Evolutionary conservation across 2,329 filamentous ascomycete genomes (phyloP).

Genomic region (Alternaria alternata): DNA sequence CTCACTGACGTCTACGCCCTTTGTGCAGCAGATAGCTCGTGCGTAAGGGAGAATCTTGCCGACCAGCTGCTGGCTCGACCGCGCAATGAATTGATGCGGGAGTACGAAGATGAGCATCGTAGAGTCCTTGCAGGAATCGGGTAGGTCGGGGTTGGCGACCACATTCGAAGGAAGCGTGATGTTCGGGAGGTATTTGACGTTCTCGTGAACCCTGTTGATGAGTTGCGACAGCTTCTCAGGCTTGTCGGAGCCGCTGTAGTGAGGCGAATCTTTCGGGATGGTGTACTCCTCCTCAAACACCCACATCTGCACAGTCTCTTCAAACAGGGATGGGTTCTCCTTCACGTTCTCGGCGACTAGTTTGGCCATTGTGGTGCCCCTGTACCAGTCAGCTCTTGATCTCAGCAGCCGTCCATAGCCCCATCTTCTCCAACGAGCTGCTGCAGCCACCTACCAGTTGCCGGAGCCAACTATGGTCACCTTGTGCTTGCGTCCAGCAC

Average conservation of each 20-base stretch:
- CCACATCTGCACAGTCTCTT: constrained; percentile 96
- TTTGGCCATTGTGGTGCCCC: constrained; percentile 97
- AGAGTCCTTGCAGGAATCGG: constrained; percentile 81
- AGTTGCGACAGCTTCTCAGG: constrained; percentile 87
- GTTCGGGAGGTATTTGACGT: constrained; percentile 95
- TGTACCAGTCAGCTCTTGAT: constrained; percentile 48
- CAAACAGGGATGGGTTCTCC: constrained; percentile 80
- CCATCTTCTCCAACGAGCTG: neutral
- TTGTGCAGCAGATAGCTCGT: constrained; percentile 95
- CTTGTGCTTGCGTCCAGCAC: constrained; percentile 78
- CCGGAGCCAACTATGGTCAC: constrained; percentile 94
- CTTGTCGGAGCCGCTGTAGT: constrained; percentile 71
- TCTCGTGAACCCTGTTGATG: constrained; percentile 94
- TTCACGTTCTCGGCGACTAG: constrained; percentile 93
- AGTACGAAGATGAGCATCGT: constrained; percentile 96
- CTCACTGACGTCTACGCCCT: constrained; percentile 92
- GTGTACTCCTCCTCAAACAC: constrained; percentile 93
- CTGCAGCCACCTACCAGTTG: constrained; percentile 76
- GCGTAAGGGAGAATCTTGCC: constrained; percentile 92
- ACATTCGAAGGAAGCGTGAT: constrained; percentile 85
- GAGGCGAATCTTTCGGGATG: constrained; percentile 73
- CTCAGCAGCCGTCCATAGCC: neutral
- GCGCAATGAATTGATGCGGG: constrained; percentile 93
- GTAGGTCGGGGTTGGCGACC: constrained; percentile 80
- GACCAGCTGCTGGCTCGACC: constrained; percentile 82